Evolutionary conservation across 495 filamentous ascomycete species (phyloP), one percentile per base, ranked within the genome.

Genomic region (Niebla homalea): DNA sequence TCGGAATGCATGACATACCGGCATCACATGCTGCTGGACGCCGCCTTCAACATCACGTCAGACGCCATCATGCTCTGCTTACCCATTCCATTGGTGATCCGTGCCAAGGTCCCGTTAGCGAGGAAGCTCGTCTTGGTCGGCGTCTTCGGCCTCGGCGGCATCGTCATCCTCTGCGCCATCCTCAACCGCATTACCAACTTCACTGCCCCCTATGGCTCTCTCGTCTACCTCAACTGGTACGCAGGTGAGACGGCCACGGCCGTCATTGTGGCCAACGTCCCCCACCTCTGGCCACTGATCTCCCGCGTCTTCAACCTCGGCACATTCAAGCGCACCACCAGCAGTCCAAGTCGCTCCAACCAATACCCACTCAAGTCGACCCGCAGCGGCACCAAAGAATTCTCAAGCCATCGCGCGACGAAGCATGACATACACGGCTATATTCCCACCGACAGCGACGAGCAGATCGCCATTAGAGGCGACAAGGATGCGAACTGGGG

Each of bases 161-260:
- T 84, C 62, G 78, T 79, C 16, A 79, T 84, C 46, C 60, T 80
- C 25, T 75, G 73, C 18, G 75, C 77, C 1, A 67, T 79, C 43
- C 64, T 83, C 15, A 83, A 80, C 59, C 83, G 82, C 62, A 78
- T 74, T 53, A 83, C 81, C 65, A 79, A 74, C 41, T 82, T 84
- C 57, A 69, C 65, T 4, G 61, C 67, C 2, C 78, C 77, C 0
- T 71, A 74, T 49, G 72, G 68, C 5, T 65, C 69, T 37, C 49
- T 55, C 35, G 64, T 72, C 36, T 84, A 81, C 71, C 78, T 78
- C 52, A 76, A 73, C 43, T 84, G 80, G 80, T 84, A 84, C 57
- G 70, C 74, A 16, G 76, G 80, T 10, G 79, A 84, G 70, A 70
- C 76, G n/a, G 72, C 71, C 16, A 82, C 78, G 0, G 75, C 79